Evolutionary conservation across 1,139 yeast species (phyloP), one percentile per base, ranked within the genome.

Genomic region (Yamadazyma triangularis): DNA sequence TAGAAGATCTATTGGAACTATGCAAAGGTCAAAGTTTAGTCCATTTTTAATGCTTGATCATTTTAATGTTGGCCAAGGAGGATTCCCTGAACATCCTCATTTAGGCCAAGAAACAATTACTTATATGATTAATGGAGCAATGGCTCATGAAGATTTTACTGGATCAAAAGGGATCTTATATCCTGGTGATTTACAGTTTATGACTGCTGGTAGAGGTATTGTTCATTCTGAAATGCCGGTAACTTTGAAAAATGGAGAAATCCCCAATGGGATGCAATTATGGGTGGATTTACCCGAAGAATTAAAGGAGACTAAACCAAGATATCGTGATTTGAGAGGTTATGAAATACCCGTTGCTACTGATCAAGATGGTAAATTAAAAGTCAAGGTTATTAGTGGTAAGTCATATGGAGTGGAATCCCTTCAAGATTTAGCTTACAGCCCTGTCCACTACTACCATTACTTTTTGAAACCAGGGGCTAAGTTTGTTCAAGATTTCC

Each of bases 71-170:
- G 67, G 64, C 9, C 53, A 63, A 30, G 85, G 86, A 10, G 93
- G 93, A 0, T 87, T 87, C 62, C 95, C 95, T 4, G 91, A 85
- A 46, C 96, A 88, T 53, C 96, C 96, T 15, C 96, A 88, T 56
- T 73, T 86, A 38, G 95, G 95, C 18, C 93, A 85, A 58, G 95
- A 86, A 56, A 88, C 96, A 18, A 77, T 88, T 39, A 82, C 95
- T 3, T 76, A 80, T 47, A 62, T 88, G 34, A 58, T 79, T 37
- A 68, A 76, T 34, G 96, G 96, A 29, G 79, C 77, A 36, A 65
- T 88, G 58, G 91, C 93, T 18, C 96, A 88, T 55, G 95, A 86
- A 55, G 96, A 88, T 56, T 86, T 87, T 62, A 85, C 95, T 3
- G 96, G 96, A 1, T 66, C 81, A 22, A 71, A 74, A 35, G 96